Evolutionary conservation across 2,329 filamentous ascomycete species (phyloP), one percentile per base, ranked within the genome.

Genomic region (Drechslerella coelobrocha): DNA sequence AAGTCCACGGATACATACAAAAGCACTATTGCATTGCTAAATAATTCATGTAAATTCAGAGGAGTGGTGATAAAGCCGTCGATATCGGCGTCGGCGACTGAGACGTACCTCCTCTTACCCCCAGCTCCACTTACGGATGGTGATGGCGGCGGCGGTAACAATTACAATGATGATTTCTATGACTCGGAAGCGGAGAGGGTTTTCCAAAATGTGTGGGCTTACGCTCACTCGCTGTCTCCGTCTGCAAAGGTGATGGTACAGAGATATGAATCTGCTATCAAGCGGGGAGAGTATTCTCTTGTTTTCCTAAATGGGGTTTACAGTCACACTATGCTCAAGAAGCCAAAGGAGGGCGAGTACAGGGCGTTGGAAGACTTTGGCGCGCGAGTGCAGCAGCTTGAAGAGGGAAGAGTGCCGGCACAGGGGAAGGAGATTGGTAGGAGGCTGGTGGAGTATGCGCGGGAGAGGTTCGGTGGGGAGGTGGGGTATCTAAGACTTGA

Each of bases 291-390:
- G 17, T 68, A 55, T 19, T 68, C 63, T 6, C 17, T 68, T 23
- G 54, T 68, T 14, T 68, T 61, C 26, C 29, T 68, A 0, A 34
- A 43, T 7, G 63, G 56, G n/a, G 41, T 48, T 19, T 68, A 68
- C 31, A 68, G 63, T n/a, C 63, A 68, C 17, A 68, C 63, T 1
- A 56, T 68, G 21, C 43, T 68, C n/a, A 68, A 68, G 39, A 39
- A 8, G 17, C 55, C 63, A 1, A 41, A n/a, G 5, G 34, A 50
- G 12, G 34, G 43, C 6, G 50, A 55, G 14, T 68, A 55, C 24
- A 12, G 55, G n/a, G 54, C 62, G 3, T 23, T 29, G 9, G 47
- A 61, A 27, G 50, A 55, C 14, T 57, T 31, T 9, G 62, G 62
- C 19, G 55, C 54, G 12, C 23, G n/a, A 2, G 19, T 43, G 3